phyloP scores from a whole-genome alignment of 2,329 filamentous ascomycete species.

The Xylariales sp. region DNA sequence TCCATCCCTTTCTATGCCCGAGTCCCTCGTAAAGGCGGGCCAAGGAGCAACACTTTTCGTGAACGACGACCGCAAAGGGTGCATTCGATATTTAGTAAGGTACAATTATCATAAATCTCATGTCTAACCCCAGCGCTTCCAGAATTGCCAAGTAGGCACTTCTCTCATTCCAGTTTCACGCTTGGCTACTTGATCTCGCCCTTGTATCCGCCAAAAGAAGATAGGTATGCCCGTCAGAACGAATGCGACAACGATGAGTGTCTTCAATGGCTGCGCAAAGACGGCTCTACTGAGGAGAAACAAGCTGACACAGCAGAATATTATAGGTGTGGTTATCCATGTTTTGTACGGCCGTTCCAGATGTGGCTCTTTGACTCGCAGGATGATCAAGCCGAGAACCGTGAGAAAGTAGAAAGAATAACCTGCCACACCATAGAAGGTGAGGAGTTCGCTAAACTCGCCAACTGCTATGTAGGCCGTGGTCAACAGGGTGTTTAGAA shows the following conservation, averaged over 20 bases:
- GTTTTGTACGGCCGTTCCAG: conserved; percentile 93
- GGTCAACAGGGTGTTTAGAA: conserved; percentile 82
- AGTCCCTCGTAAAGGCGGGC: neutral
- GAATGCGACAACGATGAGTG: conserved; percentile 85
- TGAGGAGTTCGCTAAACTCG: conserved; percentile 90
- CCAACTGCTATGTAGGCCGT: conserved; percentile 83
- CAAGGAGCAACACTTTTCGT: conserved; percentile 17
- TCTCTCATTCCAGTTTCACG: conserved; percentile 53
- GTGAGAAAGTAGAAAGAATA: conserved; percentile 98
- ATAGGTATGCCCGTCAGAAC: conserved; percentile 85
- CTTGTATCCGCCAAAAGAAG: conserved; percentile 86
- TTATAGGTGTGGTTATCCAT: conserved; percentile 96
- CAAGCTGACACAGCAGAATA: conserved; percentile 97
- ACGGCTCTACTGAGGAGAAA: conserved; percentile 90
- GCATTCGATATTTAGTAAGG: conserved; percentile 23
- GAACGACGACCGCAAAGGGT: conserved; percentile 34
- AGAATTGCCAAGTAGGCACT: conserved; percentile 69
- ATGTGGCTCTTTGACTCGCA: conserved; percentile 86
- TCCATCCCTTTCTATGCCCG: neutral
- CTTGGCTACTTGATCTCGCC: conserved; percentile 65
- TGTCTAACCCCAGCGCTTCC: conserved; percentile 57
- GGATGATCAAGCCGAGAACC: conserved; percentile 90
- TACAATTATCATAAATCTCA: conserved; percentile 39
- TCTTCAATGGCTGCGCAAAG: conserved; percentile 91
- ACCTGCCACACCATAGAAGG: conserved; percentile 96